phyloP scores from a whole-genome alignment of 345 rosid species.

The Theobroma cacao region DNA sequence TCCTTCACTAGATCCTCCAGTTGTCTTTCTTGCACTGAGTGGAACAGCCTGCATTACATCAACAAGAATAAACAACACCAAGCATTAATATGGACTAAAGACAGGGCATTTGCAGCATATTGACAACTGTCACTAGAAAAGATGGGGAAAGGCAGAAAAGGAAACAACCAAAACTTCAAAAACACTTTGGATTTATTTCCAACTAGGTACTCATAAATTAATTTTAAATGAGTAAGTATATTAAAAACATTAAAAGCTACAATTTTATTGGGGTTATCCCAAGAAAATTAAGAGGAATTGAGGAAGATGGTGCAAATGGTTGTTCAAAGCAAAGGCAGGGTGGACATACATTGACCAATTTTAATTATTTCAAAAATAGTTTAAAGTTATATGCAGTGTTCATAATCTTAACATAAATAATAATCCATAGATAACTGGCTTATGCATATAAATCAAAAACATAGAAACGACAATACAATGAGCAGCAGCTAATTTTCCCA shows the following conservation, averaged over 20 bases:
- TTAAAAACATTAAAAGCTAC: neutral
- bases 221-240: neutral
- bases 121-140: neutral
- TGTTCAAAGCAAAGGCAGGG: neutral
- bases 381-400: neutral
- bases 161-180: neutral
- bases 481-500: slow-evolving; percentile 1
- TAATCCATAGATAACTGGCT: neutral
- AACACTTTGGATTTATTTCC: neutral
- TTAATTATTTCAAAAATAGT: neutral
- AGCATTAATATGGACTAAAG: neutral
- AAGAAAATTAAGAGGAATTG: neutral
- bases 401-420: neutral
- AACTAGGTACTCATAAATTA: neutral
- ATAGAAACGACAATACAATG: neutral
- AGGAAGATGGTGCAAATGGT: neutral
- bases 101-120: neutral
- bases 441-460: neutral
- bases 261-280: neutral
- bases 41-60: slow-evolving; percentile 79
- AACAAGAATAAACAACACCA: slow-evolving; percentile 9
- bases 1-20: slow-evolving; percentile 88
- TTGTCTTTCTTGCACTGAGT: slow-evolving; percentile 86
- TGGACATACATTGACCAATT: neutral
- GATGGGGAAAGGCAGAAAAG: neutral